Evolutionary conservation across 176 grass and related monocot genomes (phyloP).

Genomic region (Oryza longistaminata): DNA sequence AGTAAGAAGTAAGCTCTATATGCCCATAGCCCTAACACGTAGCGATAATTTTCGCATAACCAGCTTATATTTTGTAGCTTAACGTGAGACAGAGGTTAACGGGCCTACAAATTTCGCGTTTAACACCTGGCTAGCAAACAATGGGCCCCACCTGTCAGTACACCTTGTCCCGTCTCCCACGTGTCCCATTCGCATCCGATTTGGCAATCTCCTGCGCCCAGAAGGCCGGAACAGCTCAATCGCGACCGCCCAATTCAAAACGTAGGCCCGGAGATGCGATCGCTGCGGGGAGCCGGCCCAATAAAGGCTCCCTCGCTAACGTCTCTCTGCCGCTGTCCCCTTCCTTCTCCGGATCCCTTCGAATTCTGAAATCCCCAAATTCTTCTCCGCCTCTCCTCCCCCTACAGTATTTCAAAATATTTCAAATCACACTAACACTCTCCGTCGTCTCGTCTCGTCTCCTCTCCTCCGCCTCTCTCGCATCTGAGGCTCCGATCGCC

Average conservation of each 20-base stretch:
- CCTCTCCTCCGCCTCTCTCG: background rate
- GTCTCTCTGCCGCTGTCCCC: slow-evolving; percentile 36
- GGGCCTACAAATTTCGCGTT: too few relatives aligned
- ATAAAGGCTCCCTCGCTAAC: slow-evolving; percentile 10
- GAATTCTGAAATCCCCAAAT: slow-evolving; percentile 28
- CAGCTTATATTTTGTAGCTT: too few relatives aligned
- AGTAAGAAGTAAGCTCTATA: too few relatives aligned
- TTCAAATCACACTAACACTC: slow-evolving; percentile 34
- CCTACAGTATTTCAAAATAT: slow-evolving; percentile 50
- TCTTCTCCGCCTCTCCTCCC: slow-evolving; percentile 2
- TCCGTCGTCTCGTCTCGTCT: background rate
- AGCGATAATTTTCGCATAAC: too few relatives aligned
- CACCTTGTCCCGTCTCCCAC: background rate
- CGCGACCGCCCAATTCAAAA: slow-evolving; percentile 49
- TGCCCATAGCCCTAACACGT: too few relatives aligned
- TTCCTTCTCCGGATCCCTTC: background rate
- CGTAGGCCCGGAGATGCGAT: slow-evolving; percentile 21
- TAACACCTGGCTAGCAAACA: background rate
- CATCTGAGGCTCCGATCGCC: background rate
- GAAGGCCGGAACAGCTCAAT: slow-evolving; percentile 11
- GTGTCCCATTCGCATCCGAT: background rate
- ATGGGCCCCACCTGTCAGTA: background rate
- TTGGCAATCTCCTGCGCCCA: background rate
- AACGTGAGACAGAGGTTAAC: too few relatives aligned
- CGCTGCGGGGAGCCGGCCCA: background rate